Base-by-base conservation (phyloP, 257 asterid genomes). In the Verbena officinalis region DNA sequence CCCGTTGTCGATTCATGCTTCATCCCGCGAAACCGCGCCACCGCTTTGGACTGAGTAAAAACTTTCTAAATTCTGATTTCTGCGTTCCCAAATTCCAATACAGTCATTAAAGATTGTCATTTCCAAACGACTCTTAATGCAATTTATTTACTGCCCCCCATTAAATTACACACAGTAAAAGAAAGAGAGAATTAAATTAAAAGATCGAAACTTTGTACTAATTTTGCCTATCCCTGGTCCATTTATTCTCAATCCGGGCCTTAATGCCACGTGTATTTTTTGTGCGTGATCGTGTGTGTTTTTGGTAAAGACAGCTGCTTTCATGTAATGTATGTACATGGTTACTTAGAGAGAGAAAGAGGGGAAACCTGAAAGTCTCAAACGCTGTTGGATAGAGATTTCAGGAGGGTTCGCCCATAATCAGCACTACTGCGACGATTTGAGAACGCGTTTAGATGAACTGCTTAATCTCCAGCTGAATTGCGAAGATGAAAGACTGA, bases 351-450 rank as follows among this genome's bases (percentile, higher is more conserved):
- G n/a, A 31, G 31, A 44, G 30, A 67, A 62, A 10, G 20, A 27
- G 33, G 33, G 5, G 33, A 27, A 27, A 74, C 74, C 74, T 74
- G 74, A 68, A 48, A 34, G n/a, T 54, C 52, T 46, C 30, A 24
- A 51, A 58, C 20, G 19, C 13, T 34, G 60, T 33, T 17, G 42
- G 62, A 36, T 5, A 57, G 14, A 69, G 23, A 19, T 16, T 16
- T 56, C 10, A 64, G 50, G 27, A 20, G 21, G 49, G 21, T 1
- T 66, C 44, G 50, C 38, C 42, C 40, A 36, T 36, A 4, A 23
- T 46, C 40, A 33, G 15, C n/a, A n/a, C n/a, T 12, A 11, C 52
- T 36, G 62, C 67, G 51, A 19, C 67, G 14, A 7, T 39, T 39
- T 9, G 45, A 9, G 40, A 50, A 59, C 22, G 19, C 33, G 30